Evolutionary conservation across 495 filamentous ascomycete genomes (phyloP).

Genomic region (Astrothelium macrocarpum): DNA sequence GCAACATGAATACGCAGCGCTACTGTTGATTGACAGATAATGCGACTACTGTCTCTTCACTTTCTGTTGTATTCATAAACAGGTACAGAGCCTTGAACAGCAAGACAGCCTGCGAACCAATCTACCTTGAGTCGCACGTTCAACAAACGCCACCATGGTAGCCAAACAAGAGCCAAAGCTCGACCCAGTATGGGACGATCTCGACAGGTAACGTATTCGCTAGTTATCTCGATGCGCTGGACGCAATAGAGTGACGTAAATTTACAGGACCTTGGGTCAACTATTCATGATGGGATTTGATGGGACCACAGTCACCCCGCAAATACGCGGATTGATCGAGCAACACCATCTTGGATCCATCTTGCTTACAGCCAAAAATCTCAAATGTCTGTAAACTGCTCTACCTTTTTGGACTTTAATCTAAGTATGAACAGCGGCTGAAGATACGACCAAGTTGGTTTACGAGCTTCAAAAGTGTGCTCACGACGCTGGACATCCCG

Average conservation of each 20-base stretch:
- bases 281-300: constrained; percentile 95
- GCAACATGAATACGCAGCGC: background rate
- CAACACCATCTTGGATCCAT: constrained; percentile 78
- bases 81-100: background rate
- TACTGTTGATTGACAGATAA: background rate
- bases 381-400: constrained; percentile 55
- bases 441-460: constrained; percentile 70
- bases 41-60: background rate
- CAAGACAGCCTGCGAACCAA: background rate
- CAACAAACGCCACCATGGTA: constrained; percentile 8
- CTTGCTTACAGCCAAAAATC: constrained; percentile 78
- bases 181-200: constrained; percentile 62
- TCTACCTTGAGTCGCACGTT: background rate
- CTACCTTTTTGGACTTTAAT: background rate
- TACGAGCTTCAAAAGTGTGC: constrained; percentile 82
- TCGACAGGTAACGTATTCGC: constrained; percentile 33
- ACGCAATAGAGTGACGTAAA: constrained; percentile 10
- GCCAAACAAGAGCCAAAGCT: constrained; percentile 38
- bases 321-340: constrained; percentile 75
- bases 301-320: constrained; percentile 74
- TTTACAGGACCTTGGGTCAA: constrained; percentile 63
- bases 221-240: constrained; percentile 12
- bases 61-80: background rate
- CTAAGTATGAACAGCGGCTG: constrained; percentile 49
- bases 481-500: constrained; percentile 72